Evolutionary conservation across 768 basidiomycete genomes (phyloP).

Genomic region (Candolleomyces aberdarensis): DNA sequence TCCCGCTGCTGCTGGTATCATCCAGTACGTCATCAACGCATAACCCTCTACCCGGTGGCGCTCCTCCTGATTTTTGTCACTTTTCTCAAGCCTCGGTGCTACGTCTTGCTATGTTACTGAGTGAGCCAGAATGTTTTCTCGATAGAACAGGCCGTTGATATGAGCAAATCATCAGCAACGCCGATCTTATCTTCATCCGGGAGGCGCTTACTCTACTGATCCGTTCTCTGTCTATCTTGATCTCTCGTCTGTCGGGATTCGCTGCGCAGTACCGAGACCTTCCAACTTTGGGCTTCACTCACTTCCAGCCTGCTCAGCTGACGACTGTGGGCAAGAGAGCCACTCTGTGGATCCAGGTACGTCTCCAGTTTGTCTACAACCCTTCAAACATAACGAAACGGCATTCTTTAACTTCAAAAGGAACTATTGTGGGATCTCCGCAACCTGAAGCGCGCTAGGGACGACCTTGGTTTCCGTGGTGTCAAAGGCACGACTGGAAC

Average conservation of each 20-base stretch:
- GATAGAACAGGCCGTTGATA: neutral
- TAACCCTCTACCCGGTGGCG: neutral
- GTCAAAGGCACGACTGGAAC: conserved; percentile 99
- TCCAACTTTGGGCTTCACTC: conserved; percentile 95
- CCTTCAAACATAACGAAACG: neutral
- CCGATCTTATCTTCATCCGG: conserved; percentile 95
- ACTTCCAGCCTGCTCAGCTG: conserved; percentile 98
- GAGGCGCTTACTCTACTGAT: conserved; percentile 82
- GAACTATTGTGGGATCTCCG: conserved; percentile 96
- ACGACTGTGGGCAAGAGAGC: conserved; percentile 98
- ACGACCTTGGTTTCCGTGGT: conserved; percentile 94
- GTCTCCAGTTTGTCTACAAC: conserved; percentile 7
- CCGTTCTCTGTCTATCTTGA: conserved; percentile 84
- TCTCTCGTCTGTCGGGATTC: conserved; percentile 83
- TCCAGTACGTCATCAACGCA: conserved; percentile 59
- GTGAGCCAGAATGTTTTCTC: conserved; percentile 39
- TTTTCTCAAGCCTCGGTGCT: conserved; percentile 69
- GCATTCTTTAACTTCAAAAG: conserved; percentile 27
- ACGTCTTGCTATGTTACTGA: conserved; percentile 99
- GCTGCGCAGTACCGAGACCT: conserved; percentile 83
- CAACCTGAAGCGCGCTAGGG: conserved; percentile 84
- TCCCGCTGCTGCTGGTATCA: conserved; percentile 93
- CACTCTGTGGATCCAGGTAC: conserved; percentile 92
- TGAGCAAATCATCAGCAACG: conserved; percentile 60
- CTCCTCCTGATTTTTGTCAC: neutral